phyloP scores from a whole-genome alignment of 176 grass and related monocot species.

The Puya raimondii region DNA sequence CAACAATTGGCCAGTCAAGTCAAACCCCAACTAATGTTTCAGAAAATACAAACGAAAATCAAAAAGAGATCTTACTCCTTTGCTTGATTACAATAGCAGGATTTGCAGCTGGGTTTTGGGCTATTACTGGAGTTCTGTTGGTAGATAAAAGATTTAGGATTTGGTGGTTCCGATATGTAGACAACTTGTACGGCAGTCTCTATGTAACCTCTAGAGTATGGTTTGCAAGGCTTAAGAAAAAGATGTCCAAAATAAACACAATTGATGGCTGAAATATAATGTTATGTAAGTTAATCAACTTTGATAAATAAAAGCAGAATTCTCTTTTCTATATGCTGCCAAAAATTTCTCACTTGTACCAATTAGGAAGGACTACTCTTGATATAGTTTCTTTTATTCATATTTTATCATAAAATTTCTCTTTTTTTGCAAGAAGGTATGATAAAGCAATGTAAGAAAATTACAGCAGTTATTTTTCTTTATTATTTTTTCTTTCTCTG shows the following conservation, averaged over 20 bases:
- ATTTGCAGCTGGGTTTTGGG: neutral
- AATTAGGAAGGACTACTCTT: no score
- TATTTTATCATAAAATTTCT: no score
- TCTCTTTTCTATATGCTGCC: no score
- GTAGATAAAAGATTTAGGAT: neutral
- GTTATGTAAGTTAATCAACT: neutral
- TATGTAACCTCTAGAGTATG: neutral
- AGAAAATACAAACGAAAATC: no score
- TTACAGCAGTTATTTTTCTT: no score
- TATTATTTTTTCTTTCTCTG: no score
- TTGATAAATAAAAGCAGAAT: neutral
- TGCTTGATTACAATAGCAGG: neutral
- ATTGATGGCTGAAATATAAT: neutral
- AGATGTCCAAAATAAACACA: neutral
- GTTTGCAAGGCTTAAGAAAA: neutral
- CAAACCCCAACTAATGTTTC: no score
- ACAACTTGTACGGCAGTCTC: neutral
- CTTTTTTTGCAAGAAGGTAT: no score
- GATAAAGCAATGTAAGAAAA: no score
- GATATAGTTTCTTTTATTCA: no score
- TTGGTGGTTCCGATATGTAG: neutral
- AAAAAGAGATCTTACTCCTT: neutral
- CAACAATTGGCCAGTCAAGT: no score
- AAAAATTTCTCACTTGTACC: no score
- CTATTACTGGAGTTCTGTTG: neutral